Percentiles rank a stretch among this genome's conserved stretches.
Conservation (phyloP, 495 filamentous ascomycete genomes). For the Aspergillus haitiensis region DNA sequence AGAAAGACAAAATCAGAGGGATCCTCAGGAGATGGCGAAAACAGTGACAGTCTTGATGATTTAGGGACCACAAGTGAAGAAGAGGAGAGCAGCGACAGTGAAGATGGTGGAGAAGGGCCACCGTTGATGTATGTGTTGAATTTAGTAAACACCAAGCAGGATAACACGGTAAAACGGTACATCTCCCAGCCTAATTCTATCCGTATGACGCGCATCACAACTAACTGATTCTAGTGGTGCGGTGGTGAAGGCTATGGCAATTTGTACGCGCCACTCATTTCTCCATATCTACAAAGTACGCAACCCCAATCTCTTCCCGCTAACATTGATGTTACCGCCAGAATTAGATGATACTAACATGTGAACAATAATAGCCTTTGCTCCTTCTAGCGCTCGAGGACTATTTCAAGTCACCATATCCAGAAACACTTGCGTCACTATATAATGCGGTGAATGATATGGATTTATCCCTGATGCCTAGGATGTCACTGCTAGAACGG, state of each 20-base stretch:
- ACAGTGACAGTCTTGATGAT: slow-evolving; percentile 48
- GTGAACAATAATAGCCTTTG: slow-evolving; percentile 61
- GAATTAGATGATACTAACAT: slow-evolving; percentile 23
- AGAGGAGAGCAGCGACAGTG: slow-evolving; percentile 54
- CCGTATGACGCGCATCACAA: background rate
- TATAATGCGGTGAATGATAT: slow-evolving; percentile 94
- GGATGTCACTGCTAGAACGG: slow-evolving; percentile 77
- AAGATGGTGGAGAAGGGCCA: slow-evolving; percentile 67
- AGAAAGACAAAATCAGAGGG: slow-evolving; percentile 24
- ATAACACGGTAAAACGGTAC: slow-evolving; percentile 81
- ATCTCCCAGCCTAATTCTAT: slow-evolving; percentile 17
- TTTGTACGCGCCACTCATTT: slow-evolving; percentile 97
- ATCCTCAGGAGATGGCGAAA: slow-evolving; percentile 52
- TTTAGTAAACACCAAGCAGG: slow-evolving; percentile 96
- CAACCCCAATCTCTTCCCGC: background rate
- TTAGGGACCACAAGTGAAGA: slow-evolving; percentile 47
- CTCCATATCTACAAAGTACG: slow-evolving; percentile 95
- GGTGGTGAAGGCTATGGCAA: slow-evolving; percentile 98
- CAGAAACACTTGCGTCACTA: slow-evolving; percentile 84
- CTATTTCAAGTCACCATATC: slow-evolving; percentile 90
- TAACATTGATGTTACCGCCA: background rate
- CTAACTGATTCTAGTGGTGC: slow-evolving; percentile 66
- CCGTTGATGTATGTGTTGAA: slow-evolving; percentile 98
- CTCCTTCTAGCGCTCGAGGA: slow-evolving; percentile 93
- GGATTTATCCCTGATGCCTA: slow-evolving; percentile 94